phyloP scores from a whole-genome alignment of 768 basidiomycete species.

The Paxillus rubicundulus region DNA sequence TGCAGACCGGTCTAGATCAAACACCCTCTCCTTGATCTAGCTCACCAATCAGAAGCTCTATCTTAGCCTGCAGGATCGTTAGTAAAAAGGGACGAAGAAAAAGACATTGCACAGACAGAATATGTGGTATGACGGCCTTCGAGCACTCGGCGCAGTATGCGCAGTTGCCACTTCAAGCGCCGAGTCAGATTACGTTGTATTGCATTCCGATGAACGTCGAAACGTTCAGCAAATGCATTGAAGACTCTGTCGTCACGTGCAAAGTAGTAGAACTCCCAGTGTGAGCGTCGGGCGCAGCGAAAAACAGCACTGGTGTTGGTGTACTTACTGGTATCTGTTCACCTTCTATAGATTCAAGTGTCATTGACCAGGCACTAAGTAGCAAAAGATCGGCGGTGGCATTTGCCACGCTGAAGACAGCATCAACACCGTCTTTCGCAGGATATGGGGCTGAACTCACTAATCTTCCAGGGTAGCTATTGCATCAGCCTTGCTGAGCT shows the following conservation, averaged over 20 bases:
- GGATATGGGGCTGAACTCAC: slow-evolving; percentile 44
- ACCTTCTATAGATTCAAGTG: slow-evolving; percentile 53
- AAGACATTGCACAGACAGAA: slow-evolving; percentile 44
- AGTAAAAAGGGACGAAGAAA: neutral
- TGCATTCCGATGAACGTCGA: slow-evolving; percentile 37
- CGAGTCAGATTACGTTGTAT: slow-evolving; percentile 50
- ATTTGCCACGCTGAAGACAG: slow-evolving; percentile 70
- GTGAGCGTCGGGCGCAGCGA: neutral
- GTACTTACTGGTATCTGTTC: slow-evolving; percentile 69
- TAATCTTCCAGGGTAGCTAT: slow-evolving; percentile 90
- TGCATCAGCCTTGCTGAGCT: slow-evolving; percentile 71
- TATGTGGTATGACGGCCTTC: slow-evolving; percentile 67
- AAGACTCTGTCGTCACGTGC: slow-evolving; percentile 89
- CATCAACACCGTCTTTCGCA: neutral
- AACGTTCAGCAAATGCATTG: slow-evolving; percentile 55
- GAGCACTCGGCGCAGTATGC: slow-evolving; percentile 57
- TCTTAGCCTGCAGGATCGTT: slow-evolving; percentile 47
- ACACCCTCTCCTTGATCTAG: slow-evolving; percentile 63
- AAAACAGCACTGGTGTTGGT: neutral
- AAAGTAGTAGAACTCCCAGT: slow-evolving; percentile 72
- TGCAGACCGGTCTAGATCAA: slow-evolving; percentile 23
- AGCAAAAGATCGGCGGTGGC: slow-evolving; percentile 82
- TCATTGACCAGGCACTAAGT: slow-evolving; percentile 77
- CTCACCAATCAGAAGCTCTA: slow-evolving; percentile 58
- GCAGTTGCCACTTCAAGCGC: slow-evolving; percentile 69